Conservation (phyloP, 768 basidiomycete genomes). For the Multifurca ochricompacta region DNA sequence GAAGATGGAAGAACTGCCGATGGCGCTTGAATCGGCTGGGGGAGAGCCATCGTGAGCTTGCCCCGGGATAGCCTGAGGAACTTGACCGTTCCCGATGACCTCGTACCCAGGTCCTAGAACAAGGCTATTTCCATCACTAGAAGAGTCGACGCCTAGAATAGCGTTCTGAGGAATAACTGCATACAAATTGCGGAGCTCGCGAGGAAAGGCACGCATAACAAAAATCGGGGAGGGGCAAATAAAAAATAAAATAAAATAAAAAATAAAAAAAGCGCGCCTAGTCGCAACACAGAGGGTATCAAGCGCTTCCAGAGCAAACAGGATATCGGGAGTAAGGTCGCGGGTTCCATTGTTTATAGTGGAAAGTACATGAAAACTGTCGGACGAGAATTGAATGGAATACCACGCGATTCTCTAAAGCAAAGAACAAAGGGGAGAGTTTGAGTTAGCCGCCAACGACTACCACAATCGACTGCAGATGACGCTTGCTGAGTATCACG, state of each 20-base stretch:
- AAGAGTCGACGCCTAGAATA: neutral
- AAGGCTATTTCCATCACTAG: neutral
- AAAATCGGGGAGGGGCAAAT: too few species aligned
- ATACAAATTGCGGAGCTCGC: neutral
- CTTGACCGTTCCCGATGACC: conserved; percentile 2
- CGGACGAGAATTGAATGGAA: conserved; percentile 8
- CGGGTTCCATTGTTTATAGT: neutral
- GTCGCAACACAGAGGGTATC: conserved; percentile 6
- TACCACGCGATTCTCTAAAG: too few species aligned
- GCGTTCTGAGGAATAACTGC: neutral
- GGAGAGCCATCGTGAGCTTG: neutral
- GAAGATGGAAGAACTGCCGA: neutral
- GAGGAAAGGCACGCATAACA: neutral
- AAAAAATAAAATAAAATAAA: too few species aligned
- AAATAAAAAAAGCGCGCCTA: conserved; percentile 3
- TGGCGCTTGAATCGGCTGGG: neutral
- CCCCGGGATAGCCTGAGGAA: conserved; percentile 9
- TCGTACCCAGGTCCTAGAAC: conserved; percentile 9
- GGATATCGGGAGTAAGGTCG: neutral
- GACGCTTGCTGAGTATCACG: conserved; percentile 2
- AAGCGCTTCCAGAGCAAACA: conserved; percentile 11
- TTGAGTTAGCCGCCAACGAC: too few species aligned
- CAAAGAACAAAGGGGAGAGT: too few species aligned
- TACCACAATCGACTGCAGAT: neutral
- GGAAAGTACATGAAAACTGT: neutral